Base-by-base conservation (phyloP, 1,284 basidiomycete species). In the Cryptococcus jaspeensis region DNA sequence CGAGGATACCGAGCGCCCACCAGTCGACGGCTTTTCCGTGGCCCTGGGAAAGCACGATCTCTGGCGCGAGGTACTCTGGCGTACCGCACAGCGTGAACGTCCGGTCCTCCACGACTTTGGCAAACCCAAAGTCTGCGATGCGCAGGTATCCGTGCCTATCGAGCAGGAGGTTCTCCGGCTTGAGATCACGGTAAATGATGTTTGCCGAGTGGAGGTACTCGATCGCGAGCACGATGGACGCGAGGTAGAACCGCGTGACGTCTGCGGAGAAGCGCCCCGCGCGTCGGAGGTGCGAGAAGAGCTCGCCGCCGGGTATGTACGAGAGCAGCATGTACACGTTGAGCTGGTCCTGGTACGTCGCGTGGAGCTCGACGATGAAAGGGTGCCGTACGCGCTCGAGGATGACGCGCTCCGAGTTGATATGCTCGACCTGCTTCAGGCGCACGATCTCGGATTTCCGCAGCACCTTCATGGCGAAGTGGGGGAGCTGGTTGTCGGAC, bases 391-490 rank as follows among this genome's bases (percentile, higher is more conserved):
- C 78, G 18, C 78, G 73, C 16, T 80, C 79, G 43, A 84, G 74
- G 52, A 83, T 81, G 49, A 70, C 72, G 20, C 80, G 74, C 61
- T 84, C 82, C 32, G 78, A 81, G 63, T 81, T 82, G 70, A 82
- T 81, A 62, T 84, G 82, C 65, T 83, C 81, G 38, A 84, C 79
- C 64, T 84, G 82, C 60, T 82, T 81, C 36, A 83, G 65, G 23
- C 79, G 72, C 32, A 83, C 80, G 52, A 83, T 76, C 59, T 82
- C 80, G 5, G 73, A 69, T 67, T 84, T 83, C 39, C 76, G 71
- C 38, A 84, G 66, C 6, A 83, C 81, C 71, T 84, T 84, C 74
- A 81, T 76, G 9, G 80, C 80, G 64, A 80, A 81, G 56, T 79
- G 78, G 0, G 78, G 76, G 48, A 77, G 58, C 45, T 74, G 72